Evolutionary conservation across 176 grass and related monocot species (phyloP).

Genomic region (Canna indica): DNA sequence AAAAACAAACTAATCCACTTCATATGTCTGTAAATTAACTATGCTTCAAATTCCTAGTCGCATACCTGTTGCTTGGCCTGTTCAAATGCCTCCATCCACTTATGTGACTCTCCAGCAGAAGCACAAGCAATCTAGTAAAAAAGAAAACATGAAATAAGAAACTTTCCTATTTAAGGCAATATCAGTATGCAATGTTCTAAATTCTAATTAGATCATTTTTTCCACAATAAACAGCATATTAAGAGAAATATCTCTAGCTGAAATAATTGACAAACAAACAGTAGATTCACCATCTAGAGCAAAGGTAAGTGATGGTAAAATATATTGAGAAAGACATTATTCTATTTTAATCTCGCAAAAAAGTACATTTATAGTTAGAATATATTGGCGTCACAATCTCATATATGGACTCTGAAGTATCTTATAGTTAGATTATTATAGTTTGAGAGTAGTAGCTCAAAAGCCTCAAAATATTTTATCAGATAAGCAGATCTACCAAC

Average conservation of each 20-base stretch:
- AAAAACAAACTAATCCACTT: neutral
- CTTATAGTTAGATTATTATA: neutral
- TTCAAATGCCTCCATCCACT: slow-evolving; percentile 91
- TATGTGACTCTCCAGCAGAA: slow-evolving; percentile 42
- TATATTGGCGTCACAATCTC: neutral
- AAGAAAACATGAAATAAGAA: neutral
- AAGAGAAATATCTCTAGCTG: neutral
- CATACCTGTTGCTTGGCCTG: slow-evolving; percentile 76
- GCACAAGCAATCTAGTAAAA: slow-evolving; percentile 79
- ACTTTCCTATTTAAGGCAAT: neutral
- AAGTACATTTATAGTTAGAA: neutral
- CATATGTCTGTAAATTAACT: neutral
- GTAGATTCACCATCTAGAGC: slow-evolving; percentile 6
- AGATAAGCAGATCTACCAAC: neutral
- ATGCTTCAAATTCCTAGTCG: neutral
- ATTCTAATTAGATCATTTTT: neutral
- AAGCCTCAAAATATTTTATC: neutral
- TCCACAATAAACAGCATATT: neutral
- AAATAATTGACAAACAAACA: neutral
- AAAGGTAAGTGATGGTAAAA: slow-evolving; percentile 16
- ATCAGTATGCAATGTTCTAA: neutral
- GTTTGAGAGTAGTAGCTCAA: neutral
- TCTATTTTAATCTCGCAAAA: neutral
- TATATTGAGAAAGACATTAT: neutral
- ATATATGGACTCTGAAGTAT: no score